Conservation (phyloP, 2,329 filamentous ascomycete species). For the Colletotrichum tamarilloi region DNA sequence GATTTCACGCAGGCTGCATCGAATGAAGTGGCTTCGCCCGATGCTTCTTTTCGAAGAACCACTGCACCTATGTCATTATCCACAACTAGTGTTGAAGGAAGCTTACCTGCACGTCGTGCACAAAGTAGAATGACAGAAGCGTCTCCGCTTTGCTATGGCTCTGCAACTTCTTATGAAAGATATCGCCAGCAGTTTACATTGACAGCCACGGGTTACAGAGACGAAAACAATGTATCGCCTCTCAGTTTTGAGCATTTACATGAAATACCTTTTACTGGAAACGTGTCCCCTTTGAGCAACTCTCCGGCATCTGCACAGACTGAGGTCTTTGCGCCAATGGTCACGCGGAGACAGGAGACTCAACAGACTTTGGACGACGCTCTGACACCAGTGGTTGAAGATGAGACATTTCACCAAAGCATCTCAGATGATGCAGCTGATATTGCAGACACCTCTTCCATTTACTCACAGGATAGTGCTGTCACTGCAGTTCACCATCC, state of each 20-base stretch:
- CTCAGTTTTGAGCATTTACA: background rate
- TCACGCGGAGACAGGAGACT: background rate
- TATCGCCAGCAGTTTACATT: background rate
- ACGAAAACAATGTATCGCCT: constrained; percentile 2
- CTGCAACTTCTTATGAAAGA: constrained; percentile 11
- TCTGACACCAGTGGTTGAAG: constrained; percentile 12
- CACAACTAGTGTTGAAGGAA: background rate
- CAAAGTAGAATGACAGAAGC: background rate
- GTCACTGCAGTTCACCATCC: constrained; percentile 33
- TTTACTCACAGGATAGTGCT: constrained; percentile 39
- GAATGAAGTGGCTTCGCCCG: background rate
- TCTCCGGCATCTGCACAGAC: constrained; percentile 18
- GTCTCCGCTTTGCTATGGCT: background rate
- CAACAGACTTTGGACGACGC: constrained; percentile 24
- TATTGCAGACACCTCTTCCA: constrained; percentile 37
- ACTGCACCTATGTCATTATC: background rate
- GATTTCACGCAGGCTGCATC: background rate
- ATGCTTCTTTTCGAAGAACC: background rate
- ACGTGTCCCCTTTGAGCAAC: constrained; percentile 15
- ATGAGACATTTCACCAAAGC: constrained; percentile 10
- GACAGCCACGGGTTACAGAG: background rate
- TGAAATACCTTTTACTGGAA: background rate
- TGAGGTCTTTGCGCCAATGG: constrained; percentile 5
- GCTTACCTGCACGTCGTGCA: background rate
- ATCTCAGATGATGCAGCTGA: constrained; percentile 20